Evolutionary conservation across 345 rosid genomes (phyloP).

Genomic region (Diplotaxis tenuifolia): DNA sequence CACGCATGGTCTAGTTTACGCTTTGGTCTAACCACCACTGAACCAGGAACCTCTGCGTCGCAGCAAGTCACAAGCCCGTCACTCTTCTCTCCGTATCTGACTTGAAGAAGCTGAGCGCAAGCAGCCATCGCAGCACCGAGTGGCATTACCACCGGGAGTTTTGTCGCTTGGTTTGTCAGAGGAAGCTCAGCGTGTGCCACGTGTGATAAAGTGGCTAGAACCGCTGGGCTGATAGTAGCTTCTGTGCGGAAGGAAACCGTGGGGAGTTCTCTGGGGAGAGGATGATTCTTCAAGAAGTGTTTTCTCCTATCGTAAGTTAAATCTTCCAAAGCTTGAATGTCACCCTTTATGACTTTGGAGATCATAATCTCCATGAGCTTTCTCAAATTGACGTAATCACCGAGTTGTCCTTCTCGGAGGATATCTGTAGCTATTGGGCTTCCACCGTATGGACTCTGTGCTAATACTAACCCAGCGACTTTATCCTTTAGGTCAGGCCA

Average conservation of each 20-base stretch:
- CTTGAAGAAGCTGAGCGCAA: constrained; percentile 82
- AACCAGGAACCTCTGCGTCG: constrained; percentile 94
- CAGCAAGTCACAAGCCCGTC: constrained; percentile 87
- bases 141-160: constrained; percentile 87
- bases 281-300: constrained; percentile 73
- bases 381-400: constrained; percentile 83
- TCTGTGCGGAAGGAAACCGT: constrained; percentile 88
- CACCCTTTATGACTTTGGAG: constrained; percentile 95
- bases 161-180: constrained; percentile 50
- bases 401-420: constrained; percentile 90
- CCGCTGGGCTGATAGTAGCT: constrained; percentile 79
- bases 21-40: constrained; percentile 69
- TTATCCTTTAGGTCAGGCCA: constrained; percentile 97
- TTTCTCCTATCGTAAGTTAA: constrained; percentile 83
- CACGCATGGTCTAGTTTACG: constrained; percentile 91
- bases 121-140: constrained; percentile 98
- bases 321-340: constrained; percentile 91
- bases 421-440: constrained; percentile 94
- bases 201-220: constrained; percentile 73
- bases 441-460: constrained; percentile 96
- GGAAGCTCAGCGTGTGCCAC: constrained; percentile 95
- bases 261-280: constrained; percentile 73
- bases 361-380: constrained; percentile 87
- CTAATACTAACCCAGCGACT: constrained; percentile 85
- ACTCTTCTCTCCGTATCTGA: constrained; percentile 82